phyloP scores from a whole-genome alignment of 2,329 filamentous ascomycete species.

The Neopestalotiopsis sp. region DNA sequence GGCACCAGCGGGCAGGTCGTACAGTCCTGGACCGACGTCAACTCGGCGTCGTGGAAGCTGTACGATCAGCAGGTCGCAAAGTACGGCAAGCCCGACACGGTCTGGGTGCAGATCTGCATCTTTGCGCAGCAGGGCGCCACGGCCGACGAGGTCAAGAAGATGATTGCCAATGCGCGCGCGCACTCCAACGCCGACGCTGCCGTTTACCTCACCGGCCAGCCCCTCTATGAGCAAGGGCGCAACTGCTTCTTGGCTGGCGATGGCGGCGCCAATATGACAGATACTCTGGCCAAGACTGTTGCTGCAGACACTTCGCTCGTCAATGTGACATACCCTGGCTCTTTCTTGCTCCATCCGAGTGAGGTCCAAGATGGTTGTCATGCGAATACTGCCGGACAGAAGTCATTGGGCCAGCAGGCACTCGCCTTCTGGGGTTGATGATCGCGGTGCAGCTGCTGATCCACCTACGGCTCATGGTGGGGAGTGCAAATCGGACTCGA shows the following conservation, averaged over 20 bases:
- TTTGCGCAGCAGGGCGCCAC: conserved; percentile 34
- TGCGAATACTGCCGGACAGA: conserved; percentile 32
- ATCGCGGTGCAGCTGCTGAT: not conserved
- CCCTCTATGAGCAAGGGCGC: conserved; percentile 30
- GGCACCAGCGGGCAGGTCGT: conserved; percentile 33
- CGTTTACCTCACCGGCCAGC: conserved; percentile 36
- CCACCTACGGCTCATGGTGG: not conserved
- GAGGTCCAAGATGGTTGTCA: conserved; percentile 35
- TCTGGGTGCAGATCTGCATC: conserved; percentile 38
- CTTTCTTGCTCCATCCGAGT: conserved; percentile 29
- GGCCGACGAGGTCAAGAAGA: conserved; percentile 32
- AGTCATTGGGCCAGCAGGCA: conserved; percentile 29
- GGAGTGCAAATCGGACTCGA: not conserved
- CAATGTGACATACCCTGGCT: conserved; percentile 30
- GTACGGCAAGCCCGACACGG: conserved; percentile 28
- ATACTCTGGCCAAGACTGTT: conserved; percentile 29
- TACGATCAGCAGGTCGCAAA: conserved; percentile 31
- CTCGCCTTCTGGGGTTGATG: conserved; percentile 27
- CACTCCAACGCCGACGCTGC: conserved; percentile 30
- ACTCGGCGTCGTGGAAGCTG: conserved; percentile 29
- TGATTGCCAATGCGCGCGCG: conserved; percentile 34
- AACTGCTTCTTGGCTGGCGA: conserved; percentile 30
- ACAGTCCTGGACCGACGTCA: conserved; percentile 34
- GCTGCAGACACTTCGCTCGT: conserved; percentile 24
- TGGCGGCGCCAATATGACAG: conserved; percentile 24